These are phyloP conservation scores for Eimeria nieschulzi DNA, from an alignment of 169 alveolate genomes.

Conservation along the genomic window DNA sequence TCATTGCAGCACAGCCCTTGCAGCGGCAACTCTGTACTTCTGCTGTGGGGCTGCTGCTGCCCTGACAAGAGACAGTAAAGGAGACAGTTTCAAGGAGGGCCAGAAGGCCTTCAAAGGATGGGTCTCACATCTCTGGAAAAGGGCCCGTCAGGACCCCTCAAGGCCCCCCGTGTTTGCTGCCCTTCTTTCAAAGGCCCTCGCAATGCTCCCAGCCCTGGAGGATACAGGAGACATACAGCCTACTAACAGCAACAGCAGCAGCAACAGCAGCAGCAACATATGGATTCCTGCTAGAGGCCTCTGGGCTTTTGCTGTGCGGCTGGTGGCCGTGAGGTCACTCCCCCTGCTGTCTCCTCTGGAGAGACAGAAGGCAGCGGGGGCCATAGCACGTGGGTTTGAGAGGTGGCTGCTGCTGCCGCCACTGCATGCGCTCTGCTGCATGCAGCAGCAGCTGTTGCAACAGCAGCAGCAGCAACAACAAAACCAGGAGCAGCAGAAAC, in stretches of 20 bases:
- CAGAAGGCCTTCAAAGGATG: not conserved
- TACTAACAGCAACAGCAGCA: conserved; percentile 1
- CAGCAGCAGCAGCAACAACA: conserved; percentile 31
- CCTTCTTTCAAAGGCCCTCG: not conserved
- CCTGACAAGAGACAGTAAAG: not conserved
- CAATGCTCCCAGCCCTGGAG: not conserved
- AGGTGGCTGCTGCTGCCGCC: conserved; percentile 14
- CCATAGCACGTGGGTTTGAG: not conserved
- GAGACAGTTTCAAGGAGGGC: not conserved
- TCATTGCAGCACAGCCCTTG: not conserved
- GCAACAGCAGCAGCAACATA: conserved; percentile 18
- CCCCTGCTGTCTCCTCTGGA: not conserved
- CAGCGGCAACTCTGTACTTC: conserved; percentile 32
- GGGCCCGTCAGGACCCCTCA: not conserved
- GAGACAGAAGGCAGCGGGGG: not conserved
- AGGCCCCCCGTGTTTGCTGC: not conserved
- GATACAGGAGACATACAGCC: not conserved
- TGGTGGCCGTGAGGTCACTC: not conserved
- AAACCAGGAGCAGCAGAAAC: not conserved
- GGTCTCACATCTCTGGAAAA: not conserved
- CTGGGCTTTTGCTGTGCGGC: conserved; percentile 18
- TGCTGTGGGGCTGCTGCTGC: conserved; percentile 19
- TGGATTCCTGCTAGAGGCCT: conserved; percentile 15
- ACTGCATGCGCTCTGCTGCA: not conserved
- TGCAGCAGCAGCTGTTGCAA: conserved; percentile 28